Base-by-base conservation (phyloP, 106 monocot genomes). In the Dioscorea zingiberensis region DNA sequence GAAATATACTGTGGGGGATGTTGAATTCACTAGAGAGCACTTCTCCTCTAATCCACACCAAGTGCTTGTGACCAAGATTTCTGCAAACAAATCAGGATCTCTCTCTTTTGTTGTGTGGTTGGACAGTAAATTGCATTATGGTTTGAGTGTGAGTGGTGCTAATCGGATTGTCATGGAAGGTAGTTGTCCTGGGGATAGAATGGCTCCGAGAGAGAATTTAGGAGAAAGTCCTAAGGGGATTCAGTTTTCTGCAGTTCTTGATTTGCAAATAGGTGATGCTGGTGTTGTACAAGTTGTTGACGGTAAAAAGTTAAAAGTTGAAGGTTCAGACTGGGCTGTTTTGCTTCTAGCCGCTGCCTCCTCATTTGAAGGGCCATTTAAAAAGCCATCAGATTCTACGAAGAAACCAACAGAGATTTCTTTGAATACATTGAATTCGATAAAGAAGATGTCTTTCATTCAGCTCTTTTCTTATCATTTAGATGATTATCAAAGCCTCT, bases 21-120 rank as follows among this genome's bases (percentile, higher is more conserved):
- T 89, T 18, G 80, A 80, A 47, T 93, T 76, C 71, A 86, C 80
- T 48, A 92, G 98, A 76, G 80, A 86, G 38, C 80, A 84, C 70
- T 98, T 89, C 60, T 78, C 73, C 32, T 98, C 93, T 60, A 75
- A 93, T 72, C 93, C 98, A 10, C 84, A 98, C 65, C 84, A 89
- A 80, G 85, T 84, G 17, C 13, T 98, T 27, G 82, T 82, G 15
- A 87, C 70, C 19, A 93, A 80, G 69, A 78, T 98, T 65, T 84
- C 86, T 54, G 84, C 86, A 68, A 80, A 69, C 46, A 84, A 89
- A 73, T 12, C 72, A 13, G 78, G 80, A 14, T 58, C 66, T 55
- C 23, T 94, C 25, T 94, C 86, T 5, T 87, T 89, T 57, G 76
- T 56, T 5, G 75, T 94, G 54, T 89, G 64, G 48, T 64, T 94